Evolutionary conservation across 108 stramenopile genomes (phyloP).

Genomic region (Cyclotella choctawhatcheeana): DNA sequence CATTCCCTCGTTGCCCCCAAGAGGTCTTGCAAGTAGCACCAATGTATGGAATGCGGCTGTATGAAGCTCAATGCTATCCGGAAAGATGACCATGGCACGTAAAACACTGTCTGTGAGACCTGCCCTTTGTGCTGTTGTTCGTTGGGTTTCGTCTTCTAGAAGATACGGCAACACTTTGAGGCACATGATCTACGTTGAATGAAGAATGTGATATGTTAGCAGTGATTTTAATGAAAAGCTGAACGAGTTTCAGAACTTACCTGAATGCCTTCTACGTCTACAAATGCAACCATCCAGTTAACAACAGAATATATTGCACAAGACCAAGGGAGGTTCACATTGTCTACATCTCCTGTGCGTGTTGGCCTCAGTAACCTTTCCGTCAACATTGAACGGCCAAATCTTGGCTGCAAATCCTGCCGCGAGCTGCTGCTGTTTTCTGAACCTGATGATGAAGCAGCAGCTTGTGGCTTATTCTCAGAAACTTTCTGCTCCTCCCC

Average conservation of each 20-base stretch:
- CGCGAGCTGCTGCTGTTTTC: neutral
- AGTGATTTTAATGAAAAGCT: no score
- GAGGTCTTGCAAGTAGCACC: conserved; percentile 90
- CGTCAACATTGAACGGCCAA: conserved; percentile 74
- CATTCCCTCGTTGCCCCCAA: conserved; percentile 93
- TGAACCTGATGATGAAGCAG: conserved; percentile 6
- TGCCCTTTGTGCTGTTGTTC: conserved; percentile 73
- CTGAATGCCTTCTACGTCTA: conserved; percentile 88
- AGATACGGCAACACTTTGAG: conserved; percentile 75
- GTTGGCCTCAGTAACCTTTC: conserved; percentile 69
- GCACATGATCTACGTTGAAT: conserved; percentile 78
- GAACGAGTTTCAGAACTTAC: no score
- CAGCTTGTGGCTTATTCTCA: conserved; percentile 4
- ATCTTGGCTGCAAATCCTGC: conserved; percentile 33
- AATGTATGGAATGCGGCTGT: conserved; percentile 89
- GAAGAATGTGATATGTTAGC: neutral
- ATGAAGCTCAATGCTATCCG: conserved; percentile 76
- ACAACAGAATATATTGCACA: conserved; percentile 88
- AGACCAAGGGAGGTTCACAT: conserved; percentile 76
- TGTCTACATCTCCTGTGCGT: conserved; percentile 56
- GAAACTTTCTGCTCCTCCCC: conserved; percentile 25
- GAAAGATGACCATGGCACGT: conserved; percentile 85
- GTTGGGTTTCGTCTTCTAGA: conserved; percentile 79
- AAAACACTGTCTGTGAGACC: conserved; percentile 83
- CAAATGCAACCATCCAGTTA: conserved; percentile 91